These are phyloP conservation scores for Ustilago tritici DNA, from an alignment of 1,284 basidiomycete species.

Conservation along the genomic window DNA sequence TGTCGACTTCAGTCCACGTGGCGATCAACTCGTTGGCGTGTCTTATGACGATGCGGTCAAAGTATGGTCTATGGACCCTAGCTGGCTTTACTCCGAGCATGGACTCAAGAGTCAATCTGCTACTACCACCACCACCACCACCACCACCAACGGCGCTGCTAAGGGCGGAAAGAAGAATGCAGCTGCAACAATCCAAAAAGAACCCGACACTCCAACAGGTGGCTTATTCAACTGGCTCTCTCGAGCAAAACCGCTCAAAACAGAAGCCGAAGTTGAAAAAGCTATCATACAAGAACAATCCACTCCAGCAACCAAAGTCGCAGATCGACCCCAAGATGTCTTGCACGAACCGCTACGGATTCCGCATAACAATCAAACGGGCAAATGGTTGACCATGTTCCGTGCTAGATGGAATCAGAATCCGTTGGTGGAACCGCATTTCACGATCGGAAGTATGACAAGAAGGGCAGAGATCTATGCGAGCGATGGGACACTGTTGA, in stretches of 20 bases:
- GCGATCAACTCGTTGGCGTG: conserved; percentile 59
- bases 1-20: conserved; percentile 63
- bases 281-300: conserved; percentile 32
- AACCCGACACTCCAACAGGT: conserved; percentile 2
- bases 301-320: background rate
- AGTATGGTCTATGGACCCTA: conserved; percentile 37
- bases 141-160: conserved; percentile 11
- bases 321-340: conserved; percentile 41
- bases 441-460: conserved; percentile 66
- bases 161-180: conserved; percentile 10
- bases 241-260: conserved; percentile 30
- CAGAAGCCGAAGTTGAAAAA: conserved; percentile 24
- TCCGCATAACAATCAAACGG: conserved; percentile 68
- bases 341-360: conserved; percentile 44
- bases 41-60: conserved; percentile 67
- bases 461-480: conserved; percentile 64
- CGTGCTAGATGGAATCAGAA: conserved; percentile 63
- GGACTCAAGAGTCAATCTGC: conserved; percentile 25
- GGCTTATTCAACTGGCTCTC: conserved; percentile 34
- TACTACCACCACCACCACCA: background rate
- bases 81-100: conserved; percentile 38
- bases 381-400: conserved; percentile 69
- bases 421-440: conserved; percentile 57
- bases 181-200: conserved; percentile 25
- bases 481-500: conserved; percentile 54